Evolutionary conservation across 306 rosid species (phyloP).

Genomic region (Glycine soja): DNA sequence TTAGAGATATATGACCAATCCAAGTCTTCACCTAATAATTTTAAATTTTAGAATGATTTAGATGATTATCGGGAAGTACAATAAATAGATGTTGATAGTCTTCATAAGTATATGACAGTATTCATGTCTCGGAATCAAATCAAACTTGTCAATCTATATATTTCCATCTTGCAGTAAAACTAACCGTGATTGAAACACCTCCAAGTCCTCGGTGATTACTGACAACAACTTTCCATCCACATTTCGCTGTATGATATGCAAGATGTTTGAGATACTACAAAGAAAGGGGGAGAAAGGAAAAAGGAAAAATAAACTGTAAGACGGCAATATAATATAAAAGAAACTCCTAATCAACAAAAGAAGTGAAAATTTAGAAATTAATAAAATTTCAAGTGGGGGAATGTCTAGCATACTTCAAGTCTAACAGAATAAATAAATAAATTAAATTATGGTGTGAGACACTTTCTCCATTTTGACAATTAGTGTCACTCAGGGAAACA

Average conservation of each 20-base stretch:
- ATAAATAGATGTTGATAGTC: slow-evolving; percentile 7
- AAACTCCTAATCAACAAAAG: slow-evolving; percentile 20
- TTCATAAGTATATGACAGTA: slow-evolving; percentile 12
- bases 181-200: slow-evolving; percentile 92
- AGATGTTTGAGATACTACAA: slow-evolving; percentile 94
- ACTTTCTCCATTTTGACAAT: slow-evolving; percentile 31
- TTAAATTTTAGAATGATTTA: not conserved
- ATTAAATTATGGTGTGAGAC: not conserved
- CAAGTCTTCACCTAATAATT: slow-evolving; percentile 13
- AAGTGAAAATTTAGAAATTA: no score
- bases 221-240: slow-evolving; percentile 87
- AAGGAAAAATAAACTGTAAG: slow-evolving; percentile 37
- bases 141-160: slow-evolving; percentile 27
- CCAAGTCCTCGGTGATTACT: slow-evolving; percentile 96
- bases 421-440: not conserved
- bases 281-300: not conserved
- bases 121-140: slow-evolving; percentile 29
- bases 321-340: slow-evolving; percentile 32
- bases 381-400: not conserved
- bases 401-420: slow-evolving; percentile 13
- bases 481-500: not conserved
- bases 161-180: slow-evolving; percentile 49
- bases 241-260: slow-evolving; percentile 76
- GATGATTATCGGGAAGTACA: not conserved
- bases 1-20: slow-evolving; percentile 2